These are phyloP conservation scores for Gnomoniopsis smithogilvyi DNA, from an alignment of 2,329 filamentous ascomycete genomes.

Conservation along the genomic window DNA sequence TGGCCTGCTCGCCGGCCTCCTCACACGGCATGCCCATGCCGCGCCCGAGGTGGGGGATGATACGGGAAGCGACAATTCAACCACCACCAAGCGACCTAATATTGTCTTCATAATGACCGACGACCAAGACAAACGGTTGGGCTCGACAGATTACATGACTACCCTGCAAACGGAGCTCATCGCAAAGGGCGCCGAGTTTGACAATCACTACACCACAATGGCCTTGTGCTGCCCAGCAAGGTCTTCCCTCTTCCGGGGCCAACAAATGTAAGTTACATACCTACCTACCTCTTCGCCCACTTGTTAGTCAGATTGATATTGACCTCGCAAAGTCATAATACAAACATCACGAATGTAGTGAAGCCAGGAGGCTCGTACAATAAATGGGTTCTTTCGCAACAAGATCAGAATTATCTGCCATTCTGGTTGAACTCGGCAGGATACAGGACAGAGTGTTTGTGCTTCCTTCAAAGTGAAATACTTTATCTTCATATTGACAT, in stretches of 20 bases:
- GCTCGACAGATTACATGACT: slow-evolving; percentile 19
- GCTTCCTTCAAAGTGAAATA: neutral
- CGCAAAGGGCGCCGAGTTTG: slow-evolving; percentile 23
- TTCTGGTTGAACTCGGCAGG: slow-evolving; percentile 41
- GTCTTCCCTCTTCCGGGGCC: slow-evolving; percentile 23
- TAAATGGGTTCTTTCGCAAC: slow-evolving; percentile 39
- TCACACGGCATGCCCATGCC: slow-evolving; percentile 7
- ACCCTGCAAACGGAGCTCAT: slow-evolving; percentile 22
- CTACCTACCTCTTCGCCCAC: too few species aligned
- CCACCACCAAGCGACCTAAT: slow-evolving; percentile 18
- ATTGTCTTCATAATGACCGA: slow-evolving; percentile 24
- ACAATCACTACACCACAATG: slow-evolving; percentile 25
- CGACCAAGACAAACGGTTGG: slow-evolving; percentile 22
- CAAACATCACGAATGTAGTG: slow-evolving; percentile 30
- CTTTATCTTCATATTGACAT: too few species aligned
- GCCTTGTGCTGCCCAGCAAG: slow-evolving; percentile 27
- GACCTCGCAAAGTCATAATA: slow-evolving; percentile 22
- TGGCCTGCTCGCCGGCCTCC: slow-evolving; percentile 12
- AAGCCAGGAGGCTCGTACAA: slow-evolving; percentile 36
- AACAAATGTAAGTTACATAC: slow-evolving; percentile 12
- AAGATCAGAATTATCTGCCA: slow-evolving; percentile 40
- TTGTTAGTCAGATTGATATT: neutral
- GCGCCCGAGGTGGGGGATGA: neutral
- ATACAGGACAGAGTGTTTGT: slow-evolving; percentile 40
- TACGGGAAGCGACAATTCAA: neutral